Percentiles rank a stretch among this genome's conserved stretches.
These are phyloP conservation scores for Mortierella polycephala DNA, from an alignment of 371 early-diverging fungal species.

Conservation along the genomic window DNA sequence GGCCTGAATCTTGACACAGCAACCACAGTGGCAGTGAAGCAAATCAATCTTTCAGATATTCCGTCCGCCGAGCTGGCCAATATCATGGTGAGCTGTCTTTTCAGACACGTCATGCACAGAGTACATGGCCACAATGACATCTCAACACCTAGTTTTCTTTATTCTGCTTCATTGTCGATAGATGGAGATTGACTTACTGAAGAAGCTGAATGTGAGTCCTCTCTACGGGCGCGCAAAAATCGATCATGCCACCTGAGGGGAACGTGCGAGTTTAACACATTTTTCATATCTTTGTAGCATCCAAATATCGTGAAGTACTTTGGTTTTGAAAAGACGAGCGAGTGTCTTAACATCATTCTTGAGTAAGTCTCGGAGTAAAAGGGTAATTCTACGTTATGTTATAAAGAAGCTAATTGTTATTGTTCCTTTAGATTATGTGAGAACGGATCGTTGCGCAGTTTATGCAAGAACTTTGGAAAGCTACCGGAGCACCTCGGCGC, in stretches of 20 bases:
- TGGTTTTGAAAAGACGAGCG: constrained; percentile 74
- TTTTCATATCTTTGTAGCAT: constrained; percentile 56
- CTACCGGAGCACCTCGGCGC: constrained; percentile 86
- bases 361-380: constrained; percentile 60
- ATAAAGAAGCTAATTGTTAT: neutral
- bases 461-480: constrained; percentile 83
- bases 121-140: too few species aligned
- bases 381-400: neutral
- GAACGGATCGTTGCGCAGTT: constrained; percentile 85
- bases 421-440: constrained; percentile 72
- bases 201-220: constrained; percentile 67
- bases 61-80: constrained; percentile 59
- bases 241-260: neutral
- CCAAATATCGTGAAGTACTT: constrained; percentile 83
- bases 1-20: constrained; percentile 81
- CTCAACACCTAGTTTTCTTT: too few species aligned
- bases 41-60: constrained; percentile 64
- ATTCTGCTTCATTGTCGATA: constrained; percentile 18
- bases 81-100: constrained; percentile 61
- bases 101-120: too few species aligned
- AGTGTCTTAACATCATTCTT: constrained; percentile 77
- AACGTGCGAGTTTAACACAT: neutral
- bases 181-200: constrained; percentile 75
- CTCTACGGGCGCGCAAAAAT: neutral
- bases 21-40: constrained; percentile 80